Conservation (phyloP, 306 rosid species). For the Herpetospermum pedunculosum region DNA sequence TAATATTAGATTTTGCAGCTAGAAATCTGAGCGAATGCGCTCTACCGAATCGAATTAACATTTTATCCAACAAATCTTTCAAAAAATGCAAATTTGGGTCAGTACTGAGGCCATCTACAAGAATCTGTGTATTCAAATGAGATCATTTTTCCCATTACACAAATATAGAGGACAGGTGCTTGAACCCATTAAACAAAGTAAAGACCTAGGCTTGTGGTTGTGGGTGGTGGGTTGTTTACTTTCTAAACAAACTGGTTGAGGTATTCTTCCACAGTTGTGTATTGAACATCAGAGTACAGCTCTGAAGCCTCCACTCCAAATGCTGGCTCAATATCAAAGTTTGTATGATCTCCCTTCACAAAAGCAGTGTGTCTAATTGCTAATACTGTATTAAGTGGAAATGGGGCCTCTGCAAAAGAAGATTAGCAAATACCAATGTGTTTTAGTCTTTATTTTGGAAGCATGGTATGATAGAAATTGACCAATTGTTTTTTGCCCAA, state of each 20-base stretch:
- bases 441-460: background rate
- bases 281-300: slow-evolving; percentile 53
- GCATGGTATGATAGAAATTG: background rate
- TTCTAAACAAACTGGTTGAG: slow-evolving; percentile 38
- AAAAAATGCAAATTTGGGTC: background rate
- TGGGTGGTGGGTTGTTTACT: background rate
- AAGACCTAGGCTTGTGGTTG: background rate
- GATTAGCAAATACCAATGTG: background rate
- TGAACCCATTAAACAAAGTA: background rate
- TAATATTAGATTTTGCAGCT: too few relatives aligned
- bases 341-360: slow-evolving; percentile 41
- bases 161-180: background rate
- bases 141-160: background rate
- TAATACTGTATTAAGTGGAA: slow-evolving; percentile 24
- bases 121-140: background rate
- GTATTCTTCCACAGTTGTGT: slow-evolving; percentile 47
- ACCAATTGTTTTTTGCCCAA: background rate
- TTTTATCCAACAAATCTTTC: background rate
- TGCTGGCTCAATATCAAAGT: slow-evolving; percentile 44
- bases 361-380: slow-evolving; percentile 33
- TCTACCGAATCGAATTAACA: too few relatives aligned
- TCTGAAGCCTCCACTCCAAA: slow-evolving; percentile 53
- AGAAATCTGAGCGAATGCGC: too few relatives aligned
- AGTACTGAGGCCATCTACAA: background rate
- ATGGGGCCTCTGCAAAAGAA: slow-evolving; percentile 28